Base-by-base conservation (phyloP, 2,329 filamentous ascomycete species). In the Aspergillus spinulosporus region DNA sequence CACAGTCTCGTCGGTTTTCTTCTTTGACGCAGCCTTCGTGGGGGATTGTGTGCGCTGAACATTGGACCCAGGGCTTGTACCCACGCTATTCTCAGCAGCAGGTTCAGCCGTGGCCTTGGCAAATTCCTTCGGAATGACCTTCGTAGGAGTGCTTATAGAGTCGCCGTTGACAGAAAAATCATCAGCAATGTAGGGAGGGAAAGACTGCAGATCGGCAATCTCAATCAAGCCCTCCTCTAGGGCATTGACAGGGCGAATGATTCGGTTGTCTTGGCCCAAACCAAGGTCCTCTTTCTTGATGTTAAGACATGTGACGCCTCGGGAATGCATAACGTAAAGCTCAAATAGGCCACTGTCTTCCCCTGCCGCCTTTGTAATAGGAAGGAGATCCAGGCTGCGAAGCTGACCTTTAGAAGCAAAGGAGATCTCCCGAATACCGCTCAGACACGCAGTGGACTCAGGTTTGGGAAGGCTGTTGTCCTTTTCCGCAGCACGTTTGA, bases 251-350 rank as follows among this genome's bases (percentile, higher is more conserved):
- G 88, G 82, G 52, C 87, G 79, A 39, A 96, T 79, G 52, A 96
- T 89, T 78, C 95, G 96, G 75, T 92, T 93, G 60, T 97, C 90
- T 64, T 86, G 84, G 65, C 88, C 88, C 92, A 92, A 97, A 31
- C 95, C 94, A 48, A 99, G 80, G 74, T 97, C 93, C 50, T 87
- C 85, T 70, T 93, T 90, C 72, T 89, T 93, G 71, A 99, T 86
- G 61, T 86, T 87, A 52, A 97, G 73, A 66, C 90, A 93, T 14
- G 92, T 92, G n/a, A 97, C 92, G 59, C 94, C 94, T 76, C 92
- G 95, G 8, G 94, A 97, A 74, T 99, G 93, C 88, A 97, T 96
- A 32, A 91, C 89, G 71, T 99, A 99, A 7, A 99, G 82, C 77
- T 99, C 94, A 68, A 99, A 97, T 11, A 97, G 77, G 0, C 88